phyloP scores from a whole-genome alignment of 2,329 filamentous ascomycete species.

The Fusarium sp. region DNA sequence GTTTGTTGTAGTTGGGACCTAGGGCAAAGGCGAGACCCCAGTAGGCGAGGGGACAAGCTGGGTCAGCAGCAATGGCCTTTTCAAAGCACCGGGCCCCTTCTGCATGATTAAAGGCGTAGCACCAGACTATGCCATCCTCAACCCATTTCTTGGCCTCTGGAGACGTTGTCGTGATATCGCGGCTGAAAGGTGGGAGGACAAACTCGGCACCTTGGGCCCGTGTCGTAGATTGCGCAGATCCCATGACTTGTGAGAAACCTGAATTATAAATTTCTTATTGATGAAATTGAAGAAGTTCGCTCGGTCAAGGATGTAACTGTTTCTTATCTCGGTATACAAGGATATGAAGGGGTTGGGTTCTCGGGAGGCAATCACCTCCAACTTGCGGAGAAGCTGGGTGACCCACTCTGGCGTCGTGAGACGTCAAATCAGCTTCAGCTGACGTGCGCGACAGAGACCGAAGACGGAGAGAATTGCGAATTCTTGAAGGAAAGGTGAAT shows the following conservation, averaged over 20 bases:
- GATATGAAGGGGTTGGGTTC: slow-evolving; percentile 6
- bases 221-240: slow-evolving; percentile 12
- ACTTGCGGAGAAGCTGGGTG: slow-evolving; percentile 33
- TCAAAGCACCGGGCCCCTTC: slow-evolving; percentile 73
- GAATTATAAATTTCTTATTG: not conserved
- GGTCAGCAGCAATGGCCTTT: slow-evolving; percentile 64
- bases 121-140: slow-evolving; percentile 74
- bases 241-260: slow-evolving; percentile 9
- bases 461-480: slow-evolving; percentile 9
- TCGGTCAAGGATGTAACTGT: not conserved
- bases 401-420: slow-evolving; percentile 30
- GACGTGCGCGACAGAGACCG: slow-evolving; percentile 29
- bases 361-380: slow-evolving; percentile 26
- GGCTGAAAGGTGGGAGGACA: slow-evolving; percentile 45
- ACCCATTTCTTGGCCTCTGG: slow-evolving; percentile 71
- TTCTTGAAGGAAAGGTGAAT: no score
- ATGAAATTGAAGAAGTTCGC: not conserved
- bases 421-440: slow-evolving; percentile 36
- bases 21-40: slow-evolving; percentile 77
- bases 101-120: slow-evolving; percentile 78
- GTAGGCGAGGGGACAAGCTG: slow-evolving; percentile 68
- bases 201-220: slow-evolving; percentile 31
- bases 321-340: not conserved
- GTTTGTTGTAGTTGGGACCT: slow-evolving; percentile 80
- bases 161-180: slow-evolving; percentile 64